Conservation (phyloP, 805 yeast species). For the Lipomyces orientalis region DNA sequence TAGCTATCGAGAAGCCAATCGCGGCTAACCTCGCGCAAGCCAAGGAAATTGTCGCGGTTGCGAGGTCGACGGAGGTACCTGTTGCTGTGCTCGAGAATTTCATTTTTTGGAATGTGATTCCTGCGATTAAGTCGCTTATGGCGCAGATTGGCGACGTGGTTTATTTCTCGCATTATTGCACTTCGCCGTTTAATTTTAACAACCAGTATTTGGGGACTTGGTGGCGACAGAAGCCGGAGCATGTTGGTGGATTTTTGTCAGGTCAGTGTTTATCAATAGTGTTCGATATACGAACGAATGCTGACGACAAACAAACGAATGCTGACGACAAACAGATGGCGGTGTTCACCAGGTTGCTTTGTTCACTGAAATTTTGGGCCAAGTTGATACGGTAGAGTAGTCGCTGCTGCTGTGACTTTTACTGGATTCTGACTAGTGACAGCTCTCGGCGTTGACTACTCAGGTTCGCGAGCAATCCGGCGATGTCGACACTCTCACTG, state of each 20-base stretch:
- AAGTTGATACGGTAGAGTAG: constrained; percentile 58
- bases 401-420: neutral
- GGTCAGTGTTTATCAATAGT: constrained; percentile 45
- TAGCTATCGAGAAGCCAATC: constrained; percentile 87
- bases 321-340: constrained; percentile 57
- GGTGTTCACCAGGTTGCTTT: constrained; percentile 96
- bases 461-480: constrained; percentile 83
- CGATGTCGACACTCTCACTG: constrained; percentile 76
- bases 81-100: constrained; percentile 86
- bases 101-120: constrained; percentile 70
- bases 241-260: constrained; percentile 87
- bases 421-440: neutral
- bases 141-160: constrained; percentile 70
- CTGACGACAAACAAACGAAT: neutral
- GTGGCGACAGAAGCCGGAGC: constrained; percentile 92
- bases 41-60: constrained; percentile 70
- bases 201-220: constrained; percentile 63
- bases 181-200: constrained; percentile 59
- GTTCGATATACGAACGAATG: neutral
- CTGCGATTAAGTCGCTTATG: constrained; percentile 60
- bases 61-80: constrained; percentile 67
- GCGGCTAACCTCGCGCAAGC: constrained; percentile 87
- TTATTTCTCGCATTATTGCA: constrained; percentile 47
- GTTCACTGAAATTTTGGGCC: constrained; percentile 80
- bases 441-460: constrained; percentile 67